phyloP scores from a whole-genome alignment of 495 filamentous ascomycete species.

The Neurospora sp. region DNA sequence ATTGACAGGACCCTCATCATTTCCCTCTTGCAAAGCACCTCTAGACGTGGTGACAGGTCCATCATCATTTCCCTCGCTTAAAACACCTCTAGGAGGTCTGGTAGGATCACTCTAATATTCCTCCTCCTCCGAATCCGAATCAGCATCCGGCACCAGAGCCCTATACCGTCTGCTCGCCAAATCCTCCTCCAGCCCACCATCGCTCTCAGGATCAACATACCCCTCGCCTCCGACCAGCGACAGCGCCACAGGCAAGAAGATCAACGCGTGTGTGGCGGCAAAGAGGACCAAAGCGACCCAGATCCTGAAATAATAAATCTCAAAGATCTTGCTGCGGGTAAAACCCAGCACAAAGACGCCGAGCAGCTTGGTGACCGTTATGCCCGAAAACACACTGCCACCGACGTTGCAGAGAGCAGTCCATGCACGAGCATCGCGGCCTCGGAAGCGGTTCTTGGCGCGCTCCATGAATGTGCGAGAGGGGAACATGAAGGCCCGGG shows the following conservation, averaged over 20 bases:
- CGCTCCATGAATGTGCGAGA: slow-evolving; percentile 64
- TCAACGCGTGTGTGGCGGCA: slow-evolving; percentile 77
- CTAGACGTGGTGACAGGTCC: not conserved
- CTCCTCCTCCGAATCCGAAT: slow-evolving; percentile 22
- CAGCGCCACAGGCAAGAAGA: slow-evolving; percentile 86
- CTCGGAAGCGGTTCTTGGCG: slow-evolving; percentile 54
- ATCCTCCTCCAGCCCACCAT: slow-evolving; percentile 80
- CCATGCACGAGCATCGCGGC: slow-evolving; percentile 79
- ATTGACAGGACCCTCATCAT: not conserved
- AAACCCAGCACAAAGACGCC: slow-evolving; percentile 90
- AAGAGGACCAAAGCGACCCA: slow-evolving; percentile 87
- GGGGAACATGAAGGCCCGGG: slow-evolving; percentile 92
- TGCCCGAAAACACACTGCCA: slow-evolving; percentile 86
- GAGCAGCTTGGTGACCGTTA: slow-evolving; percentile 89
- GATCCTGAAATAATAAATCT: slow-evolving; percentile 96
- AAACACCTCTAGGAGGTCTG: not conserved
- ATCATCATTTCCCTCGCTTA: not conserved
- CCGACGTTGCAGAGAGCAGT: slow-evolving; percentile 88
- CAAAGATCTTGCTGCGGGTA: slow-evolving; percentile 95
- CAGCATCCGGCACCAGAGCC: slow-evolving; percentile 31
- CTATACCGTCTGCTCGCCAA: slow-evolving; percentile 42
- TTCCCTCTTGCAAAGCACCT: not conserved
- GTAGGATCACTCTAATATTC: not conserved
- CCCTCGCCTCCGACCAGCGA: slow-evolving; percentile 81
- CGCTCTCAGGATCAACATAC: slow-evolving; percentile 73